Base-by-base conservation (phyloP, 2,329 filamentous ascomycete species). In the Epichloe sylvatica region DNA sequence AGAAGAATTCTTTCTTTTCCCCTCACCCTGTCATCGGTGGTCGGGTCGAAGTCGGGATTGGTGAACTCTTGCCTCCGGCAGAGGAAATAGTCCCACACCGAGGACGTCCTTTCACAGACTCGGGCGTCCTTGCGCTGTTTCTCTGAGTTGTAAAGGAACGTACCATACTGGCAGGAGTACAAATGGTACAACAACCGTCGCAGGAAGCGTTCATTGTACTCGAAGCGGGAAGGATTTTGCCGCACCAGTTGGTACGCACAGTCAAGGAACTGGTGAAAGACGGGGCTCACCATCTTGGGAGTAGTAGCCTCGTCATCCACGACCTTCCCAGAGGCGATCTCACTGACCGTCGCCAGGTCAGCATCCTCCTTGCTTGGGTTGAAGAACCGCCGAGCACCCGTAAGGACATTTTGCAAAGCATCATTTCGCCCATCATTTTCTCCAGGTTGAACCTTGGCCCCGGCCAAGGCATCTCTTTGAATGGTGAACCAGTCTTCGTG, bases 221-320 rank as follows among this genome's bases (percentile, higher is more conserved):
- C 91, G 62, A 98, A 98, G 0, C 90, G 83, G 6, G 80, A 85
- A 0, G 89, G 89, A 59, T 91, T 74, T 63, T 97, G 92, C 53
- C 86, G 76, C 23, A 94, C 70, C 30, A 98, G 74, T 64, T 98
- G 92, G 62, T 92, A 97, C 1, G 87, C 88, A 37, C 88, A 89
- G 61, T 97, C 92, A 9, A 98, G 77, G 66, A 97, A 98, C 62
- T 98, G 92, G 60, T 98, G 92, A 66, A 98, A 98, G 23, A 98
- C 86, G 0, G 92, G 92, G 52, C 89, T 94, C 35, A 94, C 85
- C 70, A 97, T 92, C 57, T 87, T 92, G n/a, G 83, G 81, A 52
- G 81, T 81, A 0, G 89, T 96, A 9, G 81, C 77, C 57, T 87
- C 80, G 55, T 71, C 69, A n/a, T 75, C 71, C 17, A 73, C 67